phyloP scores from a whole-genome alignment of 2,329 filamentous ascomycete genomes.

The Trichophyton equinum region DNA sequence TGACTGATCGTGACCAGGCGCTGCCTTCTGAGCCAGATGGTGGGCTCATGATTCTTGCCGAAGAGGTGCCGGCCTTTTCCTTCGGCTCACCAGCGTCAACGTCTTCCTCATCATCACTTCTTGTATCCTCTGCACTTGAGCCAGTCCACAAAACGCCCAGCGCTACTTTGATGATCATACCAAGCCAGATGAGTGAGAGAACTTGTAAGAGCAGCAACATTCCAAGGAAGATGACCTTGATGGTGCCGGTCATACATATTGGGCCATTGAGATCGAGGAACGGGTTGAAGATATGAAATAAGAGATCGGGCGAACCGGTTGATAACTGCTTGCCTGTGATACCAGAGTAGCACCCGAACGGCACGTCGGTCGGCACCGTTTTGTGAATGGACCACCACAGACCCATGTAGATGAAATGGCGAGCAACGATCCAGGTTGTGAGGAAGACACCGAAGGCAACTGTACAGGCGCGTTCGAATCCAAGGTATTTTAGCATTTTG shows the following conservation, averaged over 20 bases:
- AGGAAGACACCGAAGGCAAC: conserved; percentile 76
- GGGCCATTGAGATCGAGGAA: conserved; percentile 58
- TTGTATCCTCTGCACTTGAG: conserved; percentile 65
- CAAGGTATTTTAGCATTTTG: conserved; percentile 86
- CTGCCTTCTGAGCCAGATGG: conserved; percentile 8
- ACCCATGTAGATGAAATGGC: conserved; percentile 67
- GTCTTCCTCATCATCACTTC: conserved; percentile 71
- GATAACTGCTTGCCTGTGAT: conserved; percentile 15
- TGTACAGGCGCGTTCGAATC: conserved; percentile 65
- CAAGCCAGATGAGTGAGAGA: conserved; percentile 78
- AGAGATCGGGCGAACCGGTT: conserved; percentile 32
- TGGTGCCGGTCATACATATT: conserved; percentile 64
- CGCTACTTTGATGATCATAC: conserved; percentile 74
- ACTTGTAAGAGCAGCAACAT: conserved; percentile 66
- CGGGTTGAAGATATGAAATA: conserved; percentile 57
- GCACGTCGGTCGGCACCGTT: conserved; percentile 50
- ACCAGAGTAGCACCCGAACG: conserved; percentile 59
- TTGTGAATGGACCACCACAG: conserved; percentile 73
- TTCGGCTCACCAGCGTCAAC: conserved; percentile 23
- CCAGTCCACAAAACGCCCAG: conserved; percentile 61
- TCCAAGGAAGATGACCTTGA: conserved; percentile 65
- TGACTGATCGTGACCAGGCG: conserved; percentile 22
- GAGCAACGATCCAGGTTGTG: conserved; percentile 66
- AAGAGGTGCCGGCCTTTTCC: neutral
- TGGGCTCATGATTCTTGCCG: neutral